Evolutionary conservation across 2,329 filamentous ascomycete species (phyloP).

Genomic region (Alternaria triticimaculans): DNA sequence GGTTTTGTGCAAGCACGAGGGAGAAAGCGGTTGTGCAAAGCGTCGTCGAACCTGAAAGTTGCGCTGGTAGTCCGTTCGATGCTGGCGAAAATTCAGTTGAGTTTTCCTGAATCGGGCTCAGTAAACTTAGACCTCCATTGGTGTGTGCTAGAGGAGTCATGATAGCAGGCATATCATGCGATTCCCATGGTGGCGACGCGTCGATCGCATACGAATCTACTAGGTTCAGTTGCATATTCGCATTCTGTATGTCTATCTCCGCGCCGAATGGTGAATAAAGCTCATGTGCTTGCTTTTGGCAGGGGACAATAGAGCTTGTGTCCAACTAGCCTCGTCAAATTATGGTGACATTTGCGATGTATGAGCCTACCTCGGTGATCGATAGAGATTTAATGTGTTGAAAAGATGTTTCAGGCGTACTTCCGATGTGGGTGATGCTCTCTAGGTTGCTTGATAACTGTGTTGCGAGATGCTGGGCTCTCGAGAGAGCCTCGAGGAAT

Average conservation of each 20-base stretch:
- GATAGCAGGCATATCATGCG: background rate
- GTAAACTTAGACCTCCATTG: background rate
- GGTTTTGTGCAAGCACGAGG: constrained; percentile 17
- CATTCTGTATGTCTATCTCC: background rate
- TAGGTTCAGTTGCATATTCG: background rate
- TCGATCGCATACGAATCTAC: background rate
- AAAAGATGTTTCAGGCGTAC: background rate
- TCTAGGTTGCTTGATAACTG: background rate
- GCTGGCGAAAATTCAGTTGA: background rate
- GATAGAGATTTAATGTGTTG: background rate
- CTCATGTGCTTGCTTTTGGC: background rate
- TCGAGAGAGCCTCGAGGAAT: background rate
- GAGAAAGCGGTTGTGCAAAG: constrained; percentile 24
- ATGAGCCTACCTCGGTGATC: background rate
- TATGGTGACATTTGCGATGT: background rate
- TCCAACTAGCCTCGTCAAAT: background rate
- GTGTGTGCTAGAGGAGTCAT: background rate
- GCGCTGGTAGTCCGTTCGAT: background rate
- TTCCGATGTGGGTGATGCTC: background rate
- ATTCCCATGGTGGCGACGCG: background rate
- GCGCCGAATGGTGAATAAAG: background rate
- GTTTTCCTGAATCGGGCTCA: background rate
- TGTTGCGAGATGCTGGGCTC: background rate
- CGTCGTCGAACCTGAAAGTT: constrained; percentile 5
- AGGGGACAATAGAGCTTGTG: background rate